phyloP scores from a whole-genome alignment of 192 early-diverging fungal genomes.

The Allomyces javanicus region DNA sequence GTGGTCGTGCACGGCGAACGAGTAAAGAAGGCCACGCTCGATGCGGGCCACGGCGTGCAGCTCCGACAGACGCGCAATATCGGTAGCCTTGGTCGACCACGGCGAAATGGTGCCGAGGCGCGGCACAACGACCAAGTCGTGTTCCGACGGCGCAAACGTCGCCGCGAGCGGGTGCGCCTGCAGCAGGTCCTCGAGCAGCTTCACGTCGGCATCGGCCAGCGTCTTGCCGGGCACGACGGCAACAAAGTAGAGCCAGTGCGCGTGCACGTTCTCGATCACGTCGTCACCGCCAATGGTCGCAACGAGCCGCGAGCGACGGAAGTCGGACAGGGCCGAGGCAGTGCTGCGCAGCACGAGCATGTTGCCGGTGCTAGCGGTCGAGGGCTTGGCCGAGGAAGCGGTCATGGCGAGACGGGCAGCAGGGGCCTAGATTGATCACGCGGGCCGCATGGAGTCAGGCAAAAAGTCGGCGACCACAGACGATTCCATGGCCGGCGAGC shows the following conservation, averaged over 20 bases:
- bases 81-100: constrained; percentile 98
- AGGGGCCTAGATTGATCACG: no score
- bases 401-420: no score
- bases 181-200: not conserved
- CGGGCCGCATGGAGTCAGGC: no score
- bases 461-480: no score
- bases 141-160: not conserved
- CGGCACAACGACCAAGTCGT: constrained; percentile 54
- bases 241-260: not conserved
- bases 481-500: no score
- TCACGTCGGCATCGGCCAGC: not conserved
- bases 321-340: not conserved
- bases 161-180: not conserved
- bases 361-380: not conserved
- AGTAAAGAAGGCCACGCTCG: constrained; percentile 72
- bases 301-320: not conserved
- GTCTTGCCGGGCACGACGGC: not conserved
- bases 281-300: not conserved
- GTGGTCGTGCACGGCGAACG: constrained; percentile 24
- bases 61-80: constrained; percentile 85
- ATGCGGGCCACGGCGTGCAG: constrained; percentile 55
- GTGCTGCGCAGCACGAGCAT: not conserved
- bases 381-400: no score
- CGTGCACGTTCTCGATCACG: not conserved
- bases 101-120: constrained; percentile 92